These are phyloP conservation scores for Nakazawaea siamensis DNA, from an alignment of 805 yeast species.

Conservation along the genomic window DNA sequence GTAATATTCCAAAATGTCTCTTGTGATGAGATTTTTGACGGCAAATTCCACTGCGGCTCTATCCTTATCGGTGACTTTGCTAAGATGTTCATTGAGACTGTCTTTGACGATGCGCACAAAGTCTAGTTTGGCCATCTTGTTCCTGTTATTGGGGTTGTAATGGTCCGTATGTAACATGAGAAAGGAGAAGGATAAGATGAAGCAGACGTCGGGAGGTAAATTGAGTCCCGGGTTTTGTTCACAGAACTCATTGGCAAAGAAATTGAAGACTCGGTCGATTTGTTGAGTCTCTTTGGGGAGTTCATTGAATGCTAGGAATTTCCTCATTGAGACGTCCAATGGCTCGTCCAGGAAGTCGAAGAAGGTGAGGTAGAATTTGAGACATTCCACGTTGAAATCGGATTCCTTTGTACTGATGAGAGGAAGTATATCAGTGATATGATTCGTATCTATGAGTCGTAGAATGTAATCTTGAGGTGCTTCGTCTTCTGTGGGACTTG, in stretches of 20 bases:
- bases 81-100: slow-evolving; percentile 15
- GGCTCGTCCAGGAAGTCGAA: slow-evolving; percentile 50
- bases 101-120: slow-evolving; percentile 36
- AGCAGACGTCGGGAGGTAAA: slow-evolving; percentile 42
- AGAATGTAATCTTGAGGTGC: slow-evolving; percentile 23
- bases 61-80: slow-evolving; percentile 18
- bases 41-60: slow-evolving; percentile 22
- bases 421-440: slow-evolving; percentile 18
- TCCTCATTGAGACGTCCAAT: slow-evolving; percentile 56
- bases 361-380: slow-evolving; percentile 22
- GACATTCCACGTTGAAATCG: slow-evolving; percentile 18
- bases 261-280: slow-evolving; percentile 57
- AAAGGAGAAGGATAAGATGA: slow-evolving; percentile 55
- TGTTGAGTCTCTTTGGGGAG: slow-evolving; percentile 72
- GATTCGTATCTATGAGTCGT: slow-evolving; percentile 19
- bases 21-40: slow-evolving; percentile 18
- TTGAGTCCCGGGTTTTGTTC: slow-evolving; percentile 30
- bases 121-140: slow-evolving; percentile 58
- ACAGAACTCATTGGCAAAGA: slow-evolving; percentile 46
- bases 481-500: slow-evolving; percentile 16
- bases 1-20: slow-evolving; percentile 43
- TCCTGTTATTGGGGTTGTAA: slow-evolving; percentile 58
- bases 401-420: slow-evolving; percentile 23
- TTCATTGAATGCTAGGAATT: slow-evolving; percentile 46
- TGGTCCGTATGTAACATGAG: slow-evolving; percentile 69